Evolutionary conservation across 306 rosid genomes (phyloP).

Genomic region (Pterocarpus macrocarpus): DNA sequence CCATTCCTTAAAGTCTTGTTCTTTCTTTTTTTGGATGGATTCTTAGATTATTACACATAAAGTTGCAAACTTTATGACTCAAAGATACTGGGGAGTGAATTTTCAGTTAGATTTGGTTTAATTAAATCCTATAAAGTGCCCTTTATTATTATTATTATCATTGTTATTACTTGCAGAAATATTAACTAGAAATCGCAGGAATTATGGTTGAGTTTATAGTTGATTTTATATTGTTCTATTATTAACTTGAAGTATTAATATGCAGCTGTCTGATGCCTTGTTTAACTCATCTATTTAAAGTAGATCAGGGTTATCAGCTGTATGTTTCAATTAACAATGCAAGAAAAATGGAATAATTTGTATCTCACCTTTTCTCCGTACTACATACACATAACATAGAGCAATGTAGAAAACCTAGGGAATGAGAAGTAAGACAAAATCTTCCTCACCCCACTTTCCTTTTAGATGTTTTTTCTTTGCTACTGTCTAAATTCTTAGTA

Average conservation of each 20-base stretch:
- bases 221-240: background rate
- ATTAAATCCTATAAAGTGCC: background rate
- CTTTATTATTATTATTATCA: background rate
- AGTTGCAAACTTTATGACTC: constrained; percentile 5
- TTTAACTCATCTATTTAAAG: background rate
- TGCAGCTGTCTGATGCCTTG: background rate
- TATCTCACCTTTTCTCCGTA: background rate
- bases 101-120: background rate
- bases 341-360: background rate
- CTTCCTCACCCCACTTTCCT: too few relatives aligned
- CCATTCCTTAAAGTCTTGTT: background rate
- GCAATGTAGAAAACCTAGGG: too few relatives aligned
- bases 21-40: background rate
- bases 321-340: background rate
- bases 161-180: background rate
- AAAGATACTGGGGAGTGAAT: background rate
- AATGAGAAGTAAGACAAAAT: too few relatives aligned
- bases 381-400: too few relatives aligned
- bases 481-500: background rate
- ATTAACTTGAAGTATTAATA: background rate
- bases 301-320: background rate
- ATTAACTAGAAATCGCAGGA: background rate
- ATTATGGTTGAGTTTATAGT: background rate
- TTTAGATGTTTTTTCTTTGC: background rate
- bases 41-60: background rate